These are phyloP conservation scores for Aspergillus uvarum DNA, from an alignment of 2,329 filamentous ascomycete genomes.

Conservation along the genomic window DNA sequence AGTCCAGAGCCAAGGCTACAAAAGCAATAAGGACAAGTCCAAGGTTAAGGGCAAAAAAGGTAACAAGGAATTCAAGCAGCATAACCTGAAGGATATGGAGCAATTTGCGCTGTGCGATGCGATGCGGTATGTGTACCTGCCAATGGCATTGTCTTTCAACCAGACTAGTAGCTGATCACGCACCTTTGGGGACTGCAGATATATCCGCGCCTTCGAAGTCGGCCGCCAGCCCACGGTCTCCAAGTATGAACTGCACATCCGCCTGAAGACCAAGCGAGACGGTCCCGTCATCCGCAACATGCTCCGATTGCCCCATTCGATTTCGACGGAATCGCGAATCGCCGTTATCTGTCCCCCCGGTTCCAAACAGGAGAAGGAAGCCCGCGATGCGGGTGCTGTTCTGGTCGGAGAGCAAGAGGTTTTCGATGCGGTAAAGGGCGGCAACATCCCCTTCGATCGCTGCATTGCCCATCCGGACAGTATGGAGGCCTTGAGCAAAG, in stretches of 20 bases:
- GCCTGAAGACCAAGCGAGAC: constrained; percentile 78
- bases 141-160: background rate
- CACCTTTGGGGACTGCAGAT: constrained; percentile 52
- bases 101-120: constrained; percentile 87
- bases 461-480: constrained; percentile 82
- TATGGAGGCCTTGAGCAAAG: constrained; percentile 75
- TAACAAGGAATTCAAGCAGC: constrained; percentile 63
- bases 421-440: constrained; percentile 74
- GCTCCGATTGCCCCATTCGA: constrained; percentile 82
- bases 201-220: constrained; percentile 89
- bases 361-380: constrained; percentile 70
- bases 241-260: constrained; percentile 89
- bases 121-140: constrained; percentile 61
- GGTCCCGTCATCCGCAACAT: constrained; percentile 84
- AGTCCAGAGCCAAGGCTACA: constrained; percentile 13
- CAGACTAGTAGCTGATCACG: constrained; percentile 19
- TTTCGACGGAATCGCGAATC: constrained; percentile 84
- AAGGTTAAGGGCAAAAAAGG: constrained; percentile 57
- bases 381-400: constrained; percentile 73
- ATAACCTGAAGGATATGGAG: constrained; percentile 63
- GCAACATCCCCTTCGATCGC: constrained; percentile 81
- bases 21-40: constrained; percentile 48
- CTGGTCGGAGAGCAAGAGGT: constrained; percentile 83
- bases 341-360: constrained; percentile 88
- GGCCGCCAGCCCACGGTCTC: constrained; percentile 68